phyloP scores from a whole-genome alignment of 495 filamentous ascomycete species.

The Trichoderma reesei region DNA sequence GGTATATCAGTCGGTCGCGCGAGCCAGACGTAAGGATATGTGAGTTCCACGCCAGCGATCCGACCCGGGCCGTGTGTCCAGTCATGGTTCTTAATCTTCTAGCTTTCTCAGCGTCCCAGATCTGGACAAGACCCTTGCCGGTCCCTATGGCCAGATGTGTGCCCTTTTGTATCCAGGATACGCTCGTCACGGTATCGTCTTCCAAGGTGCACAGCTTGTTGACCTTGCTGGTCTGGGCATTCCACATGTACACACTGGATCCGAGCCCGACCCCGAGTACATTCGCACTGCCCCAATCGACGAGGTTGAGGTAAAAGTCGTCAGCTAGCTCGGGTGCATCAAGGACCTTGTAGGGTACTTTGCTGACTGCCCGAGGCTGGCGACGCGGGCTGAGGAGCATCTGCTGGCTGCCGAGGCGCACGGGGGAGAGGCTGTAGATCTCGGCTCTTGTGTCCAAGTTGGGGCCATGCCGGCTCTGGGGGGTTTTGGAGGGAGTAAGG shows the following conservation, averaged over 20 bases:
- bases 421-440: slow-evolving; percentile 86
- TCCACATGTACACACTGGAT: slow-evolving; percentile 98
- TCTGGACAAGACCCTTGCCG: slow-evolving; percentile 85
- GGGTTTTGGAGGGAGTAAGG: slow-evolving; percentile 79
- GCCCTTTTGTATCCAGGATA: slow-evolving; percentile 94
- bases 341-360: slow-evolving; percentile 94
- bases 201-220: slow-evolving; percentile 87
- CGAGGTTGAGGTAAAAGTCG: slow-evolving; percentile 94
- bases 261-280: slow-evolving; percentile 86
- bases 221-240: slow-evolving; percentile 73
- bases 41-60: slow-evolving; percentile 90
- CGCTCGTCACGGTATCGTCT: slow-evolving; percentile 90
- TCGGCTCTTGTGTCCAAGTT: slow-evolving; percentile 83
- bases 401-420: slow-evolving; percentile 79
- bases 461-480: slow-evolving; percentile 71
- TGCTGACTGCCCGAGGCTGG: slow-evolving; percentile 78
- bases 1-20: slow-evolving; percentile 83
- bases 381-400: slow-evolving; percentile 85
- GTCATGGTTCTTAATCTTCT: slow-evolving; percentile 89
- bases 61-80: slow-evolving; percentile 84
- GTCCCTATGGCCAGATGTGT: slow-evolving; percentile 94
- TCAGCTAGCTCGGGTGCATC: slow-evolving; percentile 94
- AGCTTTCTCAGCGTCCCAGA: slow-evolving; percentile 87
- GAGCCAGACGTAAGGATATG: slow-evolving; percentile 95
- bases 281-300: slow-evolving; percentile 97